Percentiles rank a stretch among this genome's conserved stretches.
These are phyloP conservation scores for Globisporangium echinulatum DNA, from an alignment of 352 stramenopile genomes.

Conservation along the genomic window DNA sequence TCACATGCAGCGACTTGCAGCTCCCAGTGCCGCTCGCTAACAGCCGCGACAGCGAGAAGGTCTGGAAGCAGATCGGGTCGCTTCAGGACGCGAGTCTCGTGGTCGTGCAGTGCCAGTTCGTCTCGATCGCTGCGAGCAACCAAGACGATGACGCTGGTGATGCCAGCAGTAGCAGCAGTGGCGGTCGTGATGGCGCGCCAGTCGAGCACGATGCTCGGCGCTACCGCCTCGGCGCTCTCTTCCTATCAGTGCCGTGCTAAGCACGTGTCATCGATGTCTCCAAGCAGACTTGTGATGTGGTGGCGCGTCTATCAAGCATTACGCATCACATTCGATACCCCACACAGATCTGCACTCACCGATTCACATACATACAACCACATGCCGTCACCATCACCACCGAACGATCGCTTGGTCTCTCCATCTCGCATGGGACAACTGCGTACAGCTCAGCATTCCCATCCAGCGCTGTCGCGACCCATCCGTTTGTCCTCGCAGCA, in stretches of 20 bases:
- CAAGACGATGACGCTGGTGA: slow-evolving; percentile 5
- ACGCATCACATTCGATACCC: no score
- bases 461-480: no score
- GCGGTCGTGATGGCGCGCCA: not conserved
- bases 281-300: no score
- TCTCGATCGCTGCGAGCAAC: slow-evolving; percentile 22
- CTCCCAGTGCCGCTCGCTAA: slow-evolving; percentile 18
- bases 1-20: slow-evolving; percentile 36
- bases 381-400: no score
- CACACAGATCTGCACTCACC: no score
- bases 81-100: slow-evolving; percentile 52
- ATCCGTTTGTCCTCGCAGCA: no score
- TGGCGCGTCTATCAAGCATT: no score
- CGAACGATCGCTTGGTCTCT: no score
- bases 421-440: no score
- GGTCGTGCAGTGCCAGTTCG: slow-evolving; percentile 73
- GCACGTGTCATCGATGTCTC: no score
- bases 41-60: slow-evolving; percentile 18
- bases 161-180: not conserved
- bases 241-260: slow-evolving; percentile 51
- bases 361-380: no score
- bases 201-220: not conserved
- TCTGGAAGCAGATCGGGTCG: slow-evolving; percentile 74
- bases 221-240: slow-evolving; percentile 47
- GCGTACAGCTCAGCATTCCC: no score